Evolutionary conservation across 106 monocot genomes (phyloP).

Genomic region (Narthecium ossifragum): DNA sequence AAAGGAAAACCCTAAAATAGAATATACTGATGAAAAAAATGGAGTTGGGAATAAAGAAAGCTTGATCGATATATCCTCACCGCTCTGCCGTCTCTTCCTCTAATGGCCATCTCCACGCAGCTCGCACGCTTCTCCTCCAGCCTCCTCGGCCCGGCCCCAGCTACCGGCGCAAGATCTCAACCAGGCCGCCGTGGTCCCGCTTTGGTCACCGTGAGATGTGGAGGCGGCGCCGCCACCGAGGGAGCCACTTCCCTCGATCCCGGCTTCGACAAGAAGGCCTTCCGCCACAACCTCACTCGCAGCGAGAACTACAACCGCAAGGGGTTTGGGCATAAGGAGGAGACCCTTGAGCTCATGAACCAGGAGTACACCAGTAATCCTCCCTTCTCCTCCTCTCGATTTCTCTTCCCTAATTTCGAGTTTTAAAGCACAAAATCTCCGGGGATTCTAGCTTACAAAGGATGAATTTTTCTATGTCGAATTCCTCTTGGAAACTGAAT

Average conservation of each 20-base stretch:
- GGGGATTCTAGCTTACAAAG: too few relatives aligned
- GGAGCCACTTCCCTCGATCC: conserved; percentile 24
- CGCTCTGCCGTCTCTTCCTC: not conserved
- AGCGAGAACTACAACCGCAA: conserved; percentile 96
- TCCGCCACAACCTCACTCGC: conserved; percentile 81
- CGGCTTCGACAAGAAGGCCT: conserved; percentile 86
- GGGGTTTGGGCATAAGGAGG: conserved; percentile 92
- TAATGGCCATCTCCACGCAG: conserved; percentile 18
- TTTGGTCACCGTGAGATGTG: conserved; percentile 36
- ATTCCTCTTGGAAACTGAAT: too few relatives aligned
- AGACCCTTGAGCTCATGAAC: conserved; percentile 84
- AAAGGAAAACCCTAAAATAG: not conserved
- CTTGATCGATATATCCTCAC: not conserved
- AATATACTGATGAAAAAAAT: too few relatives aligned
- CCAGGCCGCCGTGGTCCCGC: not conserved
- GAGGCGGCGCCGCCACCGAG: conserved; percentile 15
- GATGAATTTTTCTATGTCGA: too few relatives aligned
- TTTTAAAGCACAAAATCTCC: too few relatives aligned
- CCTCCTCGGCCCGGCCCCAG: conserved; percentile 5
- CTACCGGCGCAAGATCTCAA: not conserved
- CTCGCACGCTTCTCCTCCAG: conserved; percentile 12
- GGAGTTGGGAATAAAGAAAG: too few relatives aligned
- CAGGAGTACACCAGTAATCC: conserved; percentile 76
- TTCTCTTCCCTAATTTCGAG: not conserved
- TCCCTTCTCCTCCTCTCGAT: not conserved